Evolutionary conservation across 805 yeast genomes (phyloP).

Genomic region (Kazachstania bromeliacearum): DNA sequence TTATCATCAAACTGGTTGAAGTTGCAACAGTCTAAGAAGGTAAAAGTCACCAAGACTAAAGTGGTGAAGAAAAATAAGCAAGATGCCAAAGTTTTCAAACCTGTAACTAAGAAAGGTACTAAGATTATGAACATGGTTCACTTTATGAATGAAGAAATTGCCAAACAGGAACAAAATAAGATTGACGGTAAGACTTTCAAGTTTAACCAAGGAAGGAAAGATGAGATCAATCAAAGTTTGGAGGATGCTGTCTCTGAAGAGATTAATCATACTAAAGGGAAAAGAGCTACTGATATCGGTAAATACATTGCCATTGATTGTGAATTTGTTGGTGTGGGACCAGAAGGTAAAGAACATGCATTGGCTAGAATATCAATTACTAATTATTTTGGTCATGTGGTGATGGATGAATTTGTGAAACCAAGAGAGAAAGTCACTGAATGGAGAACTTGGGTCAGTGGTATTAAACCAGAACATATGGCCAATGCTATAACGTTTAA

Average conservation of each 20-base stretch:
- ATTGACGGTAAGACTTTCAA: conserved; percentile 17
- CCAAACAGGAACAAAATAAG: conserved; percentile 16
- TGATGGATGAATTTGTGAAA: conserved; percentile 65
- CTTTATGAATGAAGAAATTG: conserved; percentile 25
- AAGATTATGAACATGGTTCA: conserved; percentile 26
- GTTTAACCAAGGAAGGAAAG: conserved; percentile 8
- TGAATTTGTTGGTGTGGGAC: conserved; percentile 89
- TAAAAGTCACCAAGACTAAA: conserved; percentile 9
- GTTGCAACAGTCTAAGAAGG: conserved; percentile 16
- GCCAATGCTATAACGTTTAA: conserved; percentile 53
- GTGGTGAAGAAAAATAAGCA: conserved; percentile 3
- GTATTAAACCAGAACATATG: conserved; percentile 66
- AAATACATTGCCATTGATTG: conserved; percentile 79
- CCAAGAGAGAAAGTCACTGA: conserved; percentile 74
- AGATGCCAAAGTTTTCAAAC: not conserved
- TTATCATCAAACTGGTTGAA: conserved; percentile 31
- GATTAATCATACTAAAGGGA: conserved; percentile 3
- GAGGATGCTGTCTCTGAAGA: conserved; percentile 1
- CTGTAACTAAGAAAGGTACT: not conserved
- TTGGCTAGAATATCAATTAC: conserved; percentile 84
- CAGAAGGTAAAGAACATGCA: conserved; percentile 57
- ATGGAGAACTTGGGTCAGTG: conserved; percentile 91
- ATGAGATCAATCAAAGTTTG: not conserved
- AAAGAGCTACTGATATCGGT: conserved; percentile 44
- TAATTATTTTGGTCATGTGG: conserved; percentile 63